Evolutionary conservation across 345 rosid species (phyloP), one percentile per base, ranked within the genome.

Genomic region (Draba incana): DNA sequence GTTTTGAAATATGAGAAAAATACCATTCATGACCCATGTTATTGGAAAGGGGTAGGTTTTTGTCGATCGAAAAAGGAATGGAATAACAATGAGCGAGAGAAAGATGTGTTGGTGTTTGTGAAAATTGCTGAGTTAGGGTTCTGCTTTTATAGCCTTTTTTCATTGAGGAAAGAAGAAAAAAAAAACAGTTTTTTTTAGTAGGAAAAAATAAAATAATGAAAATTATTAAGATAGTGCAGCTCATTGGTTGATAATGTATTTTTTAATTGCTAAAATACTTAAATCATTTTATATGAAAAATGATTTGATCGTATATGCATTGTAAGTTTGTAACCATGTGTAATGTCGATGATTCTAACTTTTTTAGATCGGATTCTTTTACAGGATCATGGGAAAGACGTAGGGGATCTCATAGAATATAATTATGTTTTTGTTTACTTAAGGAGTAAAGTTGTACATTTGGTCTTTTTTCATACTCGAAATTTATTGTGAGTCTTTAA

Each of bases 21-120:
- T 60, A 74, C 77, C 77, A 74, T 74, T 74, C 77, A 38, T 67
- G 77, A 59, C 77, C 77, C 77, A 74, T 73, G 15, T 44, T 64
- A 48, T 43, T 49, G 15, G 67, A 47, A 16, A 5, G 31, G 9
- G 39, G 46, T 64, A n/a, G 44, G 75, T 8, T 44, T 44, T 27
- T 37, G 68, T 6, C 8, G 38, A 51, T 43, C 35, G 24, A 59
- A 49, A n/a, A 24, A 12, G 42, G 52, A 28, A 10, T 16, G 44
- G 52, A 20, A 13, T 28, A 46, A 59, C 23, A 46, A 38, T 20
- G 28, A 16, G 12, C n/a, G 43, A 10, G 16, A 54, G 52, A 66
- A 20, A 39, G 38, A 63, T 3, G 64, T 47, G 60, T 39, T 61
- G 9, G 37, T 2, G n/a, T 15, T 56, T 6, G 8, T 61, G 49